Base-by-base conservation (phyloP, 305 asterid species). In the Striga hermonthica region DNA sequence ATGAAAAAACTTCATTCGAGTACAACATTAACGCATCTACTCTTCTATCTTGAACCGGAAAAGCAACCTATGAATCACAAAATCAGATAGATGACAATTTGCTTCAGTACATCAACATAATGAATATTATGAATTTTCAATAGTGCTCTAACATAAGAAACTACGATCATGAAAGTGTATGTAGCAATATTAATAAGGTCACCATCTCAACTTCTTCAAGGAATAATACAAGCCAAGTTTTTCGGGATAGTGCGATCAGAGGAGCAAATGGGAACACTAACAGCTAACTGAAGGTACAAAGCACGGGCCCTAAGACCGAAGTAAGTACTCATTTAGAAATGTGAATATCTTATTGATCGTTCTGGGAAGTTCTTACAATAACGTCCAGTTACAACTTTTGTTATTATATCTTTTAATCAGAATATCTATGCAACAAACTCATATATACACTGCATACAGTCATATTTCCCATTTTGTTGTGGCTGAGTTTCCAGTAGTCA, bases 41-140 rank as follows among this genome's bases (percentile, higher is more conserved):
- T 78, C 97, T 82, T 83, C 82, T 94, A 82, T 86, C 97, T 70
- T 79, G 92, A 64, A 88, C 83, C 15, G 92, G 91, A 80, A 94
- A 90, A 36, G 95, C 97, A 66, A 90, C 82, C 99, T 94, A 85
- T 72, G 58, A 63, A 70, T 76, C 47, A 54, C 11, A 60, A 70
- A 68, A 56, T 60, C 45, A 79, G 52, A 60, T 31, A 60, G 54
- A 61, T 57, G 38, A 53, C 12, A 69, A 82, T 59, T 62, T 43
- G 39, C 52, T 15, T 57, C 59, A 53, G 15, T 54, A 48, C 36
- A 28, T 61, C 40, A 22, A 57, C 22, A 57, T 10, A 68, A 47
- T 34, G 22, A 72, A 55, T 10, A 56, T 35, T 55, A 67, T 56
- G 52, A 13, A 49, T 63, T n/a, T 31, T 12, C 53, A 16, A 5